phyloP scores from a whole-genome alignment of 176 grass and related monocot genomes.

The Juncus effusus region DNA sequence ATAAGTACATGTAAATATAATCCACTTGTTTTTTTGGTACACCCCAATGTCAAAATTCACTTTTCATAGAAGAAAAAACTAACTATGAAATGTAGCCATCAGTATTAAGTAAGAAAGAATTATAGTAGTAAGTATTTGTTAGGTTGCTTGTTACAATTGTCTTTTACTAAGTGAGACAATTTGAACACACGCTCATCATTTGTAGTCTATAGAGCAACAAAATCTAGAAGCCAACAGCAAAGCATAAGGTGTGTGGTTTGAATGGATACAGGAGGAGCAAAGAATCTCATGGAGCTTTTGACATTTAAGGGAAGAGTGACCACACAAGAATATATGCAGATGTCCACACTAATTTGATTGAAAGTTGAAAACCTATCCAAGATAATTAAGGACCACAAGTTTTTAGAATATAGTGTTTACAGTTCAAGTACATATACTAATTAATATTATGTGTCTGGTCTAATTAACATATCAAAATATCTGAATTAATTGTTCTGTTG shows the following conservation, averaged over 20 bases:
- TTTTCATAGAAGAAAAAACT: too few relatives aligned
- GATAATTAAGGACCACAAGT: conserved; percentile 25
- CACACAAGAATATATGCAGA: conserved; percentile 38
- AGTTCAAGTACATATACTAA: too few relatives aligned
- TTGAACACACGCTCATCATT: neutral
- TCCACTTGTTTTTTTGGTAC: too few relatives aligned
- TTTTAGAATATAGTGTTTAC: neutral
- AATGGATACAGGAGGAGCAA: conserved; percentile 19
- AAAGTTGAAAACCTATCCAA: conserved; percentile 23
- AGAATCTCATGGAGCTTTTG: conserved; percentile 14
- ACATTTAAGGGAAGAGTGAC: neutral
- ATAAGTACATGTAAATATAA: too few relatives aligned
- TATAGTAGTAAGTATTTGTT: too few relatives aligned
- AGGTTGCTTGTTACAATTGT: too few relatives aligned
- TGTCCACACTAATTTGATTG: conserved; percentile 23
- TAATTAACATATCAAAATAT: neutral
- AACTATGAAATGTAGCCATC: too few relatives aligned
- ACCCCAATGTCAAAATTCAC: too few relatives aligned
- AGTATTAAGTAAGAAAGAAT: too few relatives aligned
- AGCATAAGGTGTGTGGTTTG: conserved; percentile 11
- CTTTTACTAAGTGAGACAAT: conserved; percentile 16
- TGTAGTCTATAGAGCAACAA: conserved; percentile 13
- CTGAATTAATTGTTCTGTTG: too few relatives aligned
- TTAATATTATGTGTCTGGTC: neutral
- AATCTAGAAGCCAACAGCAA: neutral